phyloP scores from a whole-genome alignment of 2,329 filamentous ascomycete genomes.

The Amesomyces nigricolor region DNA sequence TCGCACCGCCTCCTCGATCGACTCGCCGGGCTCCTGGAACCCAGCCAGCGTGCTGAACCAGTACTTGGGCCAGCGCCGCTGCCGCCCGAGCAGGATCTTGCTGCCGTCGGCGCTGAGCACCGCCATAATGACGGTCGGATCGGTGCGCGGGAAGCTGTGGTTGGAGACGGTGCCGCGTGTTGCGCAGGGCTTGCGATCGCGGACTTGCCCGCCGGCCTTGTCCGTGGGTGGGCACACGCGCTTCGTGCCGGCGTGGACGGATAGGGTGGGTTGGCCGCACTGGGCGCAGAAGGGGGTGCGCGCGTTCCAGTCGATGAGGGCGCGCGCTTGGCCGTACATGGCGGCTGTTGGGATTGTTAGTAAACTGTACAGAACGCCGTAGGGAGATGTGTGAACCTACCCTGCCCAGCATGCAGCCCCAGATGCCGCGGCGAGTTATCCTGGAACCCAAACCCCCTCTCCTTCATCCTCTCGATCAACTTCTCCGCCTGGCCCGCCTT shows the following conservation, averaged over 20 bases:
- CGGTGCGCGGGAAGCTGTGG: conserved; percentile 83
- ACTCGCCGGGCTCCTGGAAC: conserved; percentile 81
- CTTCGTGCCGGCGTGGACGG: conserved; percentile 74
- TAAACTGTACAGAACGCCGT: conserved; percentile 9
- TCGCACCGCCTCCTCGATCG: conserved; percentile 75
- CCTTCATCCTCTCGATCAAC: conserved; percentile 53
- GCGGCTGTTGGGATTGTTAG: conserved; percentile 53
- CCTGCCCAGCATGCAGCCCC: conserved; percentile 43
- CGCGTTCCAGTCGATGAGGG: conserved; percentile 88
- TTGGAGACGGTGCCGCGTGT: conserved; percentile 86
- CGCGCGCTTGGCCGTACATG: conserved; percentile 82
- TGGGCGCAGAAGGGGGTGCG: conserved; percentile 88
- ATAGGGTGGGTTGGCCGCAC: conserved; percentile 78
- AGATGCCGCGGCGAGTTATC: conserved; percentile 46
- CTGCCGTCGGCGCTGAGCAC: conserved; percentile 76
- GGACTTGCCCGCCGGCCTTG: conserved; percentile 41
- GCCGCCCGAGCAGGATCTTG: conserved; percentile 75
- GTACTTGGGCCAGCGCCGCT: conserved; percentile 72
- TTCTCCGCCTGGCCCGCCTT: conserved; percentile 50
- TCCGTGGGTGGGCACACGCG: conserved; percentile 71
- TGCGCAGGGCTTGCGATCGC: conserved; percentile 63
- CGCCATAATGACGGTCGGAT: conserved; percentile 92
- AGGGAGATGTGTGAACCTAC: conserved; percentile 29
- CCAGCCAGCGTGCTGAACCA: conserved; percentile 89
- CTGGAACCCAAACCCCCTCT: conserved; percentile 59